phyloP scores from a whole-genome alignment of 164 flowering plant genomes.

The Chloranthus sessilifolius region DNA sequence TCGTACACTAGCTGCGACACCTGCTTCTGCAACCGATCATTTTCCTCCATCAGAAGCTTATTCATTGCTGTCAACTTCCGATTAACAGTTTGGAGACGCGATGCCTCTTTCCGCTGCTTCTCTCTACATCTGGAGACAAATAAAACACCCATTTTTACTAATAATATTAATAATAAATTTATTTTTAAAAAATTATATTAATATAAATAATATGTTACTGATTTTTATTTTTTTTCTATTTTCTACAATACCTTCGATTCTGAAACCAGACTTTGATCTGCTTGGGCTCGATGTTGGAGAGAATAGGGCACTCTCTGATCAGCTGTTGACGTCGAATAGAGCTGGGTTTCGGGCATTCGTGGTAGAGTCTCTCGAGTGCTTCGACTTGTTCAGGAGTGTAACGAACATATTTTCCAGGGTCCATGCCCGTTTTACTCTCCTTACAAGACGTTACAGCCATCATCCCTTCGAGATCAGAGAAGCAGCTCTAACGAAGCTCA shows the following conservation, averaged over 20 bases:
- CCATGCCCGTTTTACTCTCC: slow-evolving; percentile 66
- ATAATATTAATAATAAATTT: too few relatives aligned
- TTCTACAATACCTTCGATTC: slow-evolving; percentile 68
- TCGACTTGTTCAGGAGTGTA: slow-evolving; percentile 99
- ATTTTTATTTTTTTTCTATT: too few relatives aligned
- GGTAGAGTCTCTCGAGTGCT: slow-evolving; percentile 93
- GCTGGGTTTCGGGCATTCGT: slow-evolving; percentile 96
- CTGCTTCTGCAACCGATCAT: slow-evolving; percentile 92
- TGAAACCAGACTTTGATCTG: slow-evolving; percentile 99
- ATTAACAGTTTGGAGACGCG: slow-evolving; percentile 83
- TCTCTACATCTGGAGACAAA: slow-evolving; percentile 75
- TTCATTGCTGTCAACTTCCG: slow-evolving; percentile 92
- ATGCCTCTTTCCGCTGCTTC: slow-evolving; percentile 92
- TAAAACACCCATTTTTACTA: slow-evolving; percentile 1
- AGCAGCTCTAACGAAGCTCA: slow-evolving; percentile 5
- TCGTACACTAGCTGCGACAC: slow-evolving; percentile 91
- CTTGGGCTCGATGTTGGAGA: slow-evolving; percentile 91
- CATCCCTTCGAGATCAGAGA: slow-evolving; percentile 16
- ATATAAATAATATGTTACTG: too few relatives aligned
- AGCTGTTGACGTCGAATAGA: slow-evolving; percentile 93
- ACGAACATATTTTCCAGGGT: slow-evolving; percentile 89
- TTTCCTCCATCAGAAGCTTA: slow-evolving; percentile 94
- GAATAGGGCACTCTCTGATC: slow-evolving; percentile 90
- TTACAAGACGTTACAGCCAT: slow-evolving; percentile 71
- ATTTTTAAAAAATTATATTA: too few relatives aligned